A percentile compares a stretch with the other conserved stretches of the same genome.
Evolutionary conservation across 2,329 filamentous ascomycete species (phyloP).

Genomic region (Fusarium caatingaense): DNA sequence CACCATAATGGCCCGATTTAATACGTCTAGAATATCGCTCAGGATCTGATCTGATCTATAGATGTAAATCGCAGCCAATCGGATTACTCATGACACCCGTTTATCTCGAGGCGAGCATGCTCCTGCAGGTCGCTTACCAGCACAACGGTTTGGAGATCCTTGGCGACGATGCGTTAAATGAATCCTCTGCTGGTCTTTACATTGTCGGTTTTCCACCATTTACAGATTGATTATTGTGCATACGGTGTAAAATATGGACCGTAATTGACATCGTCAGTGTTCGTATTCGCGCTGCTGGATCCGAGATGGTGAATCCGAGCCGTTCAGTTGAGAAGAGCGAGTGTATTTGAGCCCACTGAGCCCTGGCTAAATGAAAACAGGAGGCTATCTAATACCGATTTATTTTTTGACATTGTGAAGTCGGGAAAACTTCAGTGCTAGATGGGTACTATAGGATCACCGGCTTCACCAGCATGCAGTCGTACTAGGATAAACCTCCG

Average conservation of each 20-base stretch:
- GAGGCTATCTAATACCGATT: too few relatives aligned
- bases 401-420: too few relatives aligned
- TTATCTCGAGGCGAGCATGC: not conserved
- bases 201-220: not conserved
- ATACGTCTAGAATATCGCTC: not conserved
- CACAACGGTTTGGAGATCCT: not conserved
- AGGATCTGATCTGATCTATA: slow-evolving; percentile 23
- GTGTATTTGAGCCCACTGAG: too few relatives aligned
- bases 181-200: not conserved
- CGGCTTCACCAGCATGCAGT: too few relatives aligned
- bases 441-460: too few relatives aligned
- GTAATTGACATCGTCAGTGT: not conserved
- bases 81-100: not conserved
- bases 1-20: not conserved
- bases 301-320: not conserved
- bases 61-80: not conserved
- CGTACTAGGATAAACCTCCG: too few relatives aligned
- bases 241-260: not conserved
- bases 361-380: too few relatives aligned
- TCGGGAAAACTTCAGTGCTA: too few relatives aligned
- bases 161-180: not conserved
- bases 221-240: not conserved
- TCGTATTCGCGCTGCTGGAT: not conserved
- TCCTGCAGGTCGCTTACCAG: not conserved
- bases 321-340: not conserved